Conservation (phyloP, 768 basidiomycete genomes). For the Pulveroboletus ravenelii region DNA sequence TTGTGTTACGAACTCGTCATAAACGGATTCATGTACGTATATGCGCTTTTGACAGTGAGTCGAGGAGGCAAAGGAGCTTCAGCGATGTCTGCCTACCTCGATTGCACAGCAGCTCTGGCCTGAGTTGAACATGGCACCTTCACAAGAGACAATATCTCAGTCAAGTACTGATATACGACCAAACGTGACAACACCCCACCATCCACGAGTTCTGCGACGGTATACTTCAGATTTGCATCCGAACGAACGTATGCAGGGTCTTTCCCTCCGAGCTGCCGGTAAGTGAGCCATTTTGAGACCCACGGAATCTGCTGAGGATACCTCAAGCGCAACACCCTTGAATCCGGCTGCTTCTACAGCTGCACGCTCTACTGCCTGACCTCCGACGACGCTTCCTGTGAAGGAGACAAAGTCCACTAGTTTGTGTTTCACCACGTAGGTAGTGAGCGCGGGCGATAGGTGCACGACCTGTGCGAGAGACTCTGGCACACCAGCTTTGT, state of each 20-base stretch:
- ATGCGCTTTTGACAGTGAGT: constrained; percentile 55
- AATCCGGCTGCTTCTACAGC: constrained; percentile 66
- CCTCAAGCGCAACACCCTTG: constrained; percentile 86
- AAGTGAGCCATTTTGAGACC: constrained; percentile 2
- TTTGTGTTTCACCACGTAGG: constrained; percentile 57
- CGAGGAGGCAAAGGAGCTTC: neutral
- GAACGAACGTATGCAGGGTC: constrained; percentile 93
- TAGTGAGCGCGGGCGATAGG: constrained; percentile 58
- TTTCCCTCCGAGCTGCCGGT: constrained; percentile 84
- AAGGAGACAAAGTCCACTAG: constrained; percentile 81
- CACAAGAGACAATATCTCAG: neutral
- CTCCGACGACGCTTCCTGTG: constrained; percentile 83
- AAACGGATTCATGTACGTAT: constrained; percentile 85
- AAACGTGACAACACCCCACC: constrained; percentile 42
- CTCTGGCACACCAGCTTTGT: constrained; percentile 72
- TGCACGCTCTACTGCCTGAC: constrained; percentile 65
- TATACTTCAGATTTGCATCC: constrained; percentile 82
- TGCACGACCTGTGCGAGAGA: constrained; percentile 75
- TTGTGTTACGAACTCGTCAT: constrained; percentile 70
- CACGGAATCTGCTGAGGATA: constrained; percentile 22
- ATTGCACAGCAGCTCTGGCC: constrained; percentile 96
- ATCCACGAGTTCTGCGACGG: constrained; percentile 84
- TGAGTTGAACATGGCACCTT: constrained; percentile 93
- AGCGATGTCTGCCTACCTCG: constrained; percentile 51
- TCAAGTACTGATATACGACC: neutral